These are phyloP conservation scores for Oemleria cerasiformis DNA, from an alignment of 306 rosid genomes.

Conservation along the genomic window DNA sequence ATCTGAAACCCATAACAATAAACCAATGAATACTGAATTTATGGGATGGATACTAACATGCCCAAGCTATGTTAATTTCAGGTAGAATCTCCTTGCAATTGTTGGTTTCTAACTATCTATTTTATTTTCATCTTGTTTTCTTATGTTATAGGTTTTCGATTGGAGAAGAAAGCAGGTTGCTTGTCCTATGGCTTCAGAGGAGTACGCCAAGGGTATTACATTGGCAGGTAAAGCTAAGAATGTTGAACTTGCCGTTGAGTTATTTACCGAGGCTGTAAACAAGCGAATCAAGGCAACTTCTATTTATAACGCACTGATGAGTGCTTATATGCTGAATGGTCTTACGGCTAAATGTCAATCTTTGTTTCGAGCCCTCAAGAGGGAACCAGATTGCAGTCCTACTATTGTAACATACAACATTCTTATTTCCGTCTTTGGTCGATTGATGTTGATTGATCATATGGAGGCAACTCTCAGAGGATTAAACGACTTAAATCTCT, in stretches of 20 bases:
- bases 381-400: conserved; percentile 42
- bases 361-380: conserved; percentile 60
- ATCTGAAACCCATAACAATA: neutral
- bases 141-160: conserved; percentile 69
- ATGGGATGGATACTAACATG: neutral
- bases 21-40: neutral
- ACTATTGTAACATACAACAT: conserved; percentile 45
- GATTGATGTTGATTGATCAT: conserved; percentile 60
- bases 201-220: conserved; percentile 63
- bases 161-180: conserved; percentile 52
- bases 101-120: neutral
- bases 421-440: conserved; percentile 56
- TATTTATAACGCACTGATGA: conserved; percentile 68
- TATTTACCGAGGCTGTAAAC: conserved; percentile 57
- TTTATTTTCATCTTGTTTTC: conserved; percentile 1
- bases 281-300: conserved; percentile 47
- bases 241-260: conserved; percentile 48
- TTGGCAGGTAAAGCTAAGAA: conserved; percentile 56
- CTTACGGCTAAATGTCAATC: conserved; percentile 48
- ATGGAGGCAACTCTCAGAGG: conserved; percentile 62
- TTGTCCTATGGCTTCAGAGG: conserved; percentile 35
- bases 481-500: conserved; percentile 34
- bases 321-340: conserved; percentile 68
- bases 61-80: neutral
- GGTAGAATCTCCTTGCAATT: neutral